Evolutionary conservation across 2,329 filamentous ascomycete species (phyloP).

Genomic region (Pyrenochaeta sp.): DNA sequence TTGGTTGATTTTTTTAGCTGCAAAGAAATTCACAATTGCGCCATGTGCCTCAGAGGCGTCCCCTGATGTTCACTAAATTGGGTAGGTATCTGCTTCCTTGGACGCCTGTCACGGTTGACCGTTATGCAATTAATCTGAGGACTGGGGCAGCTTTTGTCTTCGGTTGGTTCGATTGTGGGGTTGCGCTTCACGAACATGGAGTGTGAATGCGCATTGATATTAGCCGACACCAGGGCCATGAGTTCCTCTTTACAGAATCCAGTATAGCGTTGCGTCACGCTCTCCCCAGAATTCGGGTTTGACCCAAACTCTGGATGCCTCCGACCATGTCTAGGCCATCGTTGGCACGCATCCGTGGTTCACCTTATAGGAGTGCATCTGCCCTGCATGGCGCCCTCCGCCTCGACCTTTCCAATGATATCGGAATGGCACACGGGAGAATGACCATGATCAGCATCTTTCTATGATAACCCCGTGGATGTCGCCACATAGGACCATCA

Average conservation of each 20-base stretch:
- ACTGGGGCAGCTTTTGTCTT: background rate
- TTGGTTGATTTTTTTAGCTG: background rate
- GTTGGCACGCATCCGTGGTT: constrained; percentile 15
- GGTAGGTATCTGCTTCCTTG: too few relatives aligned
- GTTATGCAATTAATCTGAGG: background rate
- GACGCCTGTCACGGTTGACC: background rate
- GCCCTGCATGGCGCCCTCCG: constrained; percentile 10
- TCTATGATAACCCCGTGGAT: background rate
- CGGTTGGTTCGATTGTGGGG: background rate
- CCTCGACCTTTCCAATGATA: background rate
- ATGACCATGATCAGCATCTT: background rate
- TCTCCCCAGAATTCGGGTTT: constrained; percentile 7
- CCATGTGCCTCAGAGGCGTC: background rate
- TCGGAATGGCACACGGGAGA: background rate
- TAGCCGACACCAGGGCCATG: constrained; percentile 3
- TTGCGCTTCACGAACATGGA: background rate
- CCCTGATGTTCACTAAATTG: background rate
- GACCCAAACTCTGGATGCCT: background rate
- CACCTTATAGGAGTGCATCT: constrained; percentile 12
- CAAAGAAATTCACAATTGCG: background rate
- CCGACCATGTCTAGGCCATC: constrained; percentile 8
- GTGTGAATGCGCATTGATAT: background rate
- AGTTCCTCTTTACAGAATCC: background rate
- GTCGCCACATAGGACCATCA: constrained; percentile 9
- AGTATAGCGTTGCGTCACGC: constrained; percentile 1